A percentile compares a stretch with the other conserved stretches of the same genome.
phyloP scores from a whole-genome alignment of 495 filamentous ascomycete species.

The Hypomontagnella monticulosa region DNA sequence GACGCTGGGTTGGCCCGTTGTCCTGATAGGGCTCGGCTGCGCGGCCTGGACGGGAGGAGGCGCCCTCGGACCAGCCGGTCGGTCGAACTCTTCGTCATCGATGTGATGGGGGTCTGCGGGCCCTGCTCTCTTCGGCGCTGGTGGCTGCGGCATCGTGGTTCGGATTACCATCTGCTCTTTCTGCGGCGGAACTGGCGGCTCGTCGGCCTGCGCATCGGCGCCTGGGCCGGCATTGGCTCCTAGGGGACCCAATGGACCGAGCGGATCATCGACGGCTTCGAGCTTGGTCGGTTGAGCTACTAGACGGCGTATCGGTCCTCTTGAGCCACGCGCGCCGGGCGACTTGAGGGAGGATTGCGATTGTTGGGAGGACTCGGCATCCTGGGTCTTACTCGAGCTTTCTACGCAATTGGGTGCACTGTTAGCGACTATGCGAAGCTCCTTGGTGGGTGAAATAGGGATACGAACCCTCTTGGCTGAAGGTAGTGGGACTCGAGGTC shows the following conservation, averaged over 20 bases:
- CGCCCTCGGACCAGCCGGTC: slow-evolving; percentile 63
- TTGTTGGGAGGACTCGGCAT: slow-evolving; percentile 42
- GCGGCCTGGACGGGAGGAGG: slow-evolving; percentile 80
- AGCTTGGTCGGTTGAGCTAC: slow-evolving; percentile 83
- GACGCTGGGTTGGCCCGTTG: slow-evolving; percentile 80
- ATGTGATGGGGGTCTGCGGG: slow-evolving; percentile 60
- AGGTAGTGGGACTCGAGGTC: slow-evolving; percentile 47
- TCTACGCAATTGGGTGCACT: slow-evolving; percentile 36
- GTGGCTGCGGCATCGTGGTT: slow-evolving; percentile 55
- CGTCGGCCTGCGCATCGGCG: slow-evolving; percentile 58
- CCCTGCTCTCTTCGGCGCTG: slow-evolving; percentile 61
- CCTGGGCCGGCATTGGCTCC: slow-evolving; percentile 57
- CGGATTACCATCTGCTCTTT: slow-evolving; percentile 79
- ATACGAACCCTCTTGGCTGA: slow-evolving; percentile 35
- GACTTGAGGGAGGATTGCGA: slow-evolving; percentile 49
- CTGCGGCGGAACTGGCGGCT: slow-evolving; percentile 86
- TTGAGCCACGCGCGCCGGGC: slow-evolving; percentile 41
- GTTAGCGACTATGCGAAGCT: slow-evolving; percentile 45
- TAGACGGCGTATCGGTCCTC: slow-evolving; percentile 66
- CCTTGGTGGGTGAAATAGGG: slow-evolving; percentile 26
- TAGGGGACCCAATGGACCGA: slow-evolving; percentile 91
- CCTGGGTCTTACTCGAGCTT: slow-evolving; percentile 26
- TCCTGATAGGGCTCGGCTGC: slow-evolving; percentile 60
- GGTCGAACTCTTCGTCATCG: slow-evolving; percentile 60
- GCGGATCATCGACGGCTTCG: slow-evolving; percentile 83